Conservation (phyloP, 2,329 filamentous ascomycete species). For the Talaromyces piceae region DNA sequence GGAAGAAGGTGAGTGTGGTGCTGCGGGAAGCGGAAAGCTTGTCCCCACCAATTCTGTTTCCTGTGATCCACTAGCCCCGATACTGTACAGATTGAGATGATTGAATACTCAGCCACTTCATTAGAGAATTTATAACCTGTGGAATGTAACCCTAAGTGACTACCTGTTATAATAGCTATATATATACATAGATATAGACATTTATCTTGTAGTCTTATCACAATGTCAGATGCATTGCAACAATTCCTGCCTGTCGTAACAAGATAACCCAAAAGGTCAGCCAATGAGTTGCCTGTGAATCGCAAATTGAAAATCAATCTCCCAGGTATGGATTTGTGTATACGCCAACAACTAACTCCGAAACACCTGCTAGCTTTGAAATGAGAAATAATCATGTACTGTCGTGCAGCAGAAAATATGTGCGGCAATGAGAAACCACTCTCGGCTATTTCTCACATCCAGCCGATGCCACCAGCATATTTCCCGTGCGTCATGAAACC, state of each 20-base stretch:
- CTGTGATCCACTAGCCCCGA: neutral
- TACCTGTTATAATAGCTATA: neutral
- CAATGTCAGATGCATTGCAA: no score
- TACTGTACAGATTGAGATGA: neutral
- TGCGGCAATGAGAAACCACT: neutral
- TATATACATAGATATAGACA: neutral
- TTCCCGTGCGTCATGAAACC: slow-evolving; percentile 13
- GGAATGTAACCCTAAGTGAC: neutral
- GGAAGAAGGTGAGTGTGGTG: neutral
- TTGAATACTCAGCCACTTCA: neutral
- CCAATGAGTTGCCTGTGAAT: neutral
- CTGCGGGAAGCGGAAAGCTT: neutral
- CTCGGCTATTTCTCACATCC: slow-evolving; percentile 26
- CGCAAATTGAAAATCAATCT: neutral
- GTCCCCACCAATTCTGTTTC: neutral
- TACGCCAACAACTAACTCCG: neutral
- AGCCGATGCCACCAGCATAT: slow-evolving; percentile 24
- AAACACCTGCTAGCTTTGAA: neutral
- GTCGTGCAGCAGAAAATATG: neutral
- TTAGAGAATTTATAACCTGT: no score
- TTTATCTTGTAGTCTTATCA: no score
- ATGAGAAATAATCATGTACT: neutral
- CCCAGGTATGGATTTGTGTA: no score
- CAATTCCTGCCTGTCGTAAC: no score
- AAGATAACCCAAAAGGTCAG: no score